These are phyloP conservation scores for Pleurotus platypus DNA, from an alignment of 768 basidiomycete genomes.

Conservation along the genomic window DNA sequence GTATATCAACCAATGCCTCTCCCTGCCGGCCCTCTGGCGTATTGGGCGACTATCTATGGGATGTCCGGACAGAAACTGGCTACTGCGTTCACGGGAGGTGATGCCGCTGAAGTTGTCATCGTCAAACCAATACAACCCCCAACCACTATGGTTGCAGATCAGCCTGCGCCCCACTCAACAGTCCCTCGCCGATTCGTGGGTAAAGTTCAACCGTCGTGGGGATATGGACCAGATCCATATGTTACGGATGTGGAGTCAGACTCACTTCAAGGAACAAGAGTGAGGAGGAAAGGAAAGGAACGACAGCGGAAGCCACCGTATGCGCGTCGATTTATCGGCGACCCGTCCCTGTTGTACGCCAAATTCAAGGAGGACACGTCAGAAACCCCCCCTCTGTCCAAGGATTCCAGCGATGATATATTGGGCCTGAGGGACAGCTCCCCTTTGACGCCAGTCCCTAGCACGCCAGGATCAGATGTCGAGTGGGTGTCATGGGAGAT, in stretches of 20 bases:
- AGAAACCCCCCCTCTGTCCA: background rate
- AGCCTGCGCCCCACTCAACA: conserved; percentile 11
- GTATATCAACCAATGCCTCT: conserved; percentile 3
- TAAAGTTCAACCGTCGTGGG: conserved; percentile 26
- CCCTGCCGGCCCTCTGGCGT: conserved; percentile 16
- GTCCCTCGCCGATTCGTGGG: conserved; percentile 24
- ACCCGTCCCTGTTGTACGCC: background rate
- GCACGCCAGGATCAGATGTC: too few species aligned
- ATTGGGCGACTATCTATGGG: conserved; percentile 28
- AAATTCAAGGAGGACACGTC: background rate
- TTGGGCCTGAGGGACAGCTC: background rate
- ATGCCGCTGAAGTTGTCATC: conserved; percentile 14
- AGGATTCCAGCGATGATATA: background rate
- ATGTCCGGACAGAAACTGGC: conserved; percentile 24
- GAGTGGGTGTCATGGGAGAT: too few species aligned
- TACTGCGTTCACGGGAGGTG: conserved; percentile 18
- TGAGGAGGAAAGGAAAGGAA: background rate
- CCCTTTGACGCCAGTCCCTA: conserved; percentile 1
- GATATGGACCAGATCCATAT: conserved; percentile 10
- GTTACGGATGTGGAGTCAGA: background rate
- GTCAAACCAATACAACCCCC: background rate
- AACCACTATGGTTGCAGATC: background rate
- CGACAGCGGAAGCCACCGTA: background rate
- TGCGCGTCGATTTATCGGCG: background rate
- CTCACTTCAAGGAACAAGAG: background rate